Percentiles rank a stretch among this genome's conserved stretches.
Conservation (phyloP, 2,329 filamentous ascomycete species). For the Alternaria angustiovoidea region DNA sequence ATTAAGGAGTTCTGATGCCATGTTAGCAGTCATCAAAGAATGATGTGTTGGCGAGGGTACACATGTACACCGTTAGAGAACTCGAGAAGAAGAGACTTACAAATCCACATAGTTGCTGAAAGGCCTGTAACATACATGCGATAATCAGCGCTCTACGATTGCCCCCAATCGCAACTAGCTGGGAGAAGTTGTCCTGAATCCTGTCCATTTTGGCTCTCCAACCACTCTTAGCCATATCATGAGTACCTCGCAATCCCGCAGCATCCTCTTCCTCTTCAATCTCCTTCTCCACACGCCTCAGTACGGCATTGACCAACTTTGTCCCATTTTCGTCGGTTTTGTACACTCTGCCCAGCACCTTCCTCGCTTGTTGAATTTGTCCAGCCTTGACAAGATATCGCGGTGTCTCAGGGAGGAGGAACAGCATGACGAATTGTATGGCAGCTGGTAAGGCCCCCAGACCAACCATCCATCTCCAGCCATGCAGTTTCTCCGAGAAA, state of each 20-base stretch:
- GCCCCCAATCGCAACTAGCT: conserved; percentile 53
- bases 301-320: conserved; percentile 64
- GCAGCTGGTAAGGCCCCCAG: conserved; percentile 80
- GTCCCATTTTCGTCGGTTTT: conserved; percentile 48
- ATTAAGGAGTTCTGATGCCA: conserved; percentile 53
- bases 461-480: conserved; percentile 93
- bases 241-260: conserved; percentile 46
- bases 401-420: conserved; percentile 85
- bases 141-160: conserved; percentile 81
- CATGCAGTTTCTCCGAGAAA: conserved; percentile 64
- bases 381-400: conserved; percentile 80
- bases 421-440: conserved; percentile 72
- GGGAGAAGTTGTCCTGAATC: conserved; percentile 64
- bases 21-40: neutral
- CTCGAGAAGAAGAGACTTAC: conserved; percentile 30
- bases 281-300: conserved; percentile 76
- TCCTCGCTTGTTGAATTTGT: conserved; percentile 67
- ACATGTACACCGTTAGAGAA: neutral
- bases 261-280: conserved; percentile 73
- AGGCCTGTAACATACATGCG: conserved; percentile 83
- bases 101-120: conserved; percentile 82
- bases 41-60: neutral
- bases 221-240: conserved; percentile 39
- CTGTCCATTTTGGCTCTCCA: conserved; percentile 53
- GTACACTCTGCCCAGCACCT: conserved; percentile 71